Evolutionary conservation across 805 yeast species (phyloP).

Genomic region (Candida railenensis): DNA sequence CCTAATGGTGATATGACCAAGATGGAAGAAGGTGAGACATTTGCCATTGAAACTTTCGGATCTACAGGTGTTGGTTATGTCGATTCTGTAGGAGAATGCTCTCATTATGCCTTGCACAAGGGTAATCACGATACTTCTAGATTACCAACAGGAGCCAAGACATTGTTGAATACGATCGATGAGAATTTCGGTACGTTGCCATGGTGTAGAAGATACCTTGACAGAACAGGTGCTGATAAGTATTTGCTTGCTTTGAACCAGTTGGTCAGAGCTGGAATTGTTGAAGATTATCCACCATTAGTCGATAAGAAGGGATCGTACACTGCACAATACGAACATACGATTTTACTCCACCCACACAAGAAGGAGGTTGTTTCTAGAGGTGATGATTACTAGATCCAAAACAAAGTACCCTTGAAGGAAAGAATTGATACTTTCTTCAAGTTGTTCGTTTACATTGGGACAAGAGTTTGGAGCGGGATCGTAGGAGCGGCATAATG

Average conservation of each 20-base stretch:
- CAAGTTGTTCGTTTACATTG: neutral
- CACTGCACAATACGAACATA: conserved; percentile 97
- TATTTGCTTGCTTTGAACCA: conserved; percentile 83
- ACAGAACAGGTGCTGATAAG: conserved; percentile 87
- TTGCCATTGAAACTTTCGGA: conserved; percentile 98
- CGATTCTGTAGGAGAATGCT: conserved; percentile 82
- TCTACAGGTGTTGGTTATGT: conserved; percentile 95
- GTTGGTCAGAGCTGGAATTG: conserved; percentile 81
- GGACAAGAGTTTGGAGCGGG: too few species aligned
- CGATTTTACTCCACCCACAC: conserved; percentile 85
- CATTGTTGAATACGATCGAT: conserved; percentile 67
- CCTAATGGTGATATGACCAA: conserved; percentile 90
- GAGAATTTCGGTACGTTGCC: conserved; percentile 90
- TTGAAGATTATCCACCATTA: conserved; percentile 92
- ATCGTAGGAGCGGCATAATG: too few species aligned
- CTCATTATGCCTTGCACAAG: conserved; percentile 78
- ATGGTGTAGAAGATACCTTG: conserved; percentile 93
- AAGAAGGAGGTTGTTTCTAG: conserved; percentile 91
- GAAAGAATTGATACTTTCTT: neutral
- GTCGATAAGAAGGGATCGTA: conserved; percentile 79
- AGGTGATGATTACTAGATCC: conserved; percentile 91
- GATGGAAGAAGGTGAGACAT: conserved; percentile 98
- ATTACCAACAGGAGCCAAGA: conserved; percentile 67
- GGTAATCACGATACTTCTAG: conserved; percentile 41
- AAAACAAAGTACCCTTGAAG: neutral